Percentiles rank a stretch among this genome's conserved stretches.
Evolutionary conservation across 2,329 filamentous ascomycete genomes (phyloP).

Genomic region (Leptographium procerum): DNA sequence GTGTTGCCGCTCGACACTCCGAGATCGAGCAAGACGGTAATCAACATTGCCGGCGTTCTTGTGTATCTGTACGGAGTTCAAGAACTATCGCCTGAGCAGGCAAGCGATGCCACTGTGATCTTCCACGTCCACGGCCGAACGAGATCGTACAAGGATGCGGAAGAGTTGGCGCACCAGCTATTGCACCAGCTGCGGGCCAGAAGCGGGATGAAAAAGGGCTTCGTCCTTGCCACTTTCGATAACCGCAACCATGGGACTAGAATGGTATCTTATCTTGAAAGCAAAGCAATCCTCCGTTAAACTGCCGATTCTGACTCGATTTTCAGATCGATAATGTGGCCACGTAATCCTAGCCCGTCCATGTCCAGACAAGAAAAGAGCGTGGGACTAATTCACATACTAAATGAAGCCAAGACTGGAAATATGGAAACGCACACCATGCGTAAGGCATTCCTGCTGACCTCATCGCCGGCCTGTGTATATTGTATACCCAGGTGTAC

Average conservation of each 20-base stretch:
- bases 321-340: background rate
- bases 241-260: conserved; percentile 1
- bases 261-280: background rate
- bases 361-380: background rate
- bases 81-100: background rate
- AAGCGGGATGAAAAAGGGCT: background rate
- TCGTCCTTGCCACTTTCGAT: background rate
- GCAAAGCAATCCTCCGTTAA: too few relatives aligned
- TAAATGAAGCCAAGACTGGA: too few relatives aligned
- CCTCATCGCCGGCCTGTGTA: background rate
- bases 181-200: background rate
- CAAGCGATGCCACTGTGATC: background rate
- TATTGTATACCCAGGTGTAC: too few relatives aligned
- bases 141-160: background rate
- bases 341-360: background rate
- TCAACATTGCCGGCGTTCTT: conserved; percentile 1
- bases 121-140: conserved; percentile 1
- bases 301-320: background rate
- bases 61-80: conserved; percentile 1
- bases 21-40: background rate
- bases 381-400: too few relatives aligned
- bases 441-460: too few relatives aligned
- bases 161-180: background rate
- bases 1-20: background rate
- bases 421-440: background rate